A percentile compares a stretch with the other conserved stretches of the same genome.
Conservation (phyloP, 1,284 basidiomycete genomes). For the Apiotrichum sp. region DNA sequence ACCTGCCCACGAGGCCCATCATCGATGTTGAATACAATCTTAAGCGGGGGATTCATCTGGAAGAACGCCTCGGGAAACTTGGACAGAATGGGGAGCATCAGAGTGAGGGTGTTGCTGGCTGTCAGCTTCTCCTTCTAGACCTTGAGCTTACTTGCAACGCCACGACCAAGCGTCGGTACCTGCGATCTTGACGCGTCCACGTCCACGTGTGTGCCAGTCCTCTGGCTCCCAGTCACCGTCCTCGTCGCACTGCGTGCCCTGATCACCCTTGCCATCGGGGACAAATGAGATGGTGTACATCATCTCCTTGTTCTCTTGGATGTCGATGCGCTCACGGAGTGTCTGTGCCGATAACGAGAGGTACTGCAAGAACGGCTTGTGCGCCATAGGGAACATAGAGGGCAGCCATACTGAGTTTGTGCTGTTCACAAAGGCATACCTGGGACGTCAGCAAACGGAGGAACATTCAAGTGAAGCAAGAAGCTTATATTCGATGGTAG, state of each 20-base stretch:
- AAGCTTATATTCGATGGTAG: no score
- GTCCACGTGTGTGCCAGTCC: conserved; percentile 21
- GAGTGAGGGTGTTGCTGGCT: conserved; percentile 31
- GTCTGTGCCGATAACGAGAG: conserved; percentile 25
- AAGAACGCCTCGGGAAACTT: conserved; percentile 31
- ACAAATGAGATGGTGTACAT: conserved; percentile 34
- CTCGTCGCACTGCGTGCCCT: conserved; percentile 25
- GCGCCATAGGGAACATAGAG: conserved; percentile 29
- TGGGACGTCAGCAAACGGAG: conserved; percentile 7
- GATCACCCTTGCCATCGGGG: conserved; percentile 33
- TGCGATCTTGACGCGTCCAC: conserved; percentile 26
- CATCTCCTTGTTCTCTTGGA: conserved; percentile 5
- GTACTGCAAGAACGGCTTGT: conserved; percentile 33
- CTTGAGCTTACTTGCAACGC: conserved; percentile 33
- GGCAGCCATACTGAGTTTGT: conserved; percentile 18
- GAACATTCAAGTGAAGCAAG: no score
- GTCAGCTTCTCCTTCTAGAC: neutral
- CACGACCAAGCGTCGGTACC: conserved; percentile 27
- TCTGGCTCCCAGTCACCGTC: conserved; percentile 20
- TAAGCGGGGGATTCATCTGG: conserved; percentile 26
- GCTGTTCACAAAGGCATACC: conserved; percentile 33
- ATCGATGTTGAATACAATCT: conserved; percentile 29
- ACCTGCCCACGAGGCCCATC: conserved; percentile 32
- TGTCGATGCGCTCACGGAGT: conserved; percentile 26
- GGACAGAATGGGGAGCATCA: conserved; percentile 32